These are phyloP conservation scores for Elaeis guineensis DNA, from an alignment of 176 grass and related monocot species.

Conservation along the genomic window DNA sequence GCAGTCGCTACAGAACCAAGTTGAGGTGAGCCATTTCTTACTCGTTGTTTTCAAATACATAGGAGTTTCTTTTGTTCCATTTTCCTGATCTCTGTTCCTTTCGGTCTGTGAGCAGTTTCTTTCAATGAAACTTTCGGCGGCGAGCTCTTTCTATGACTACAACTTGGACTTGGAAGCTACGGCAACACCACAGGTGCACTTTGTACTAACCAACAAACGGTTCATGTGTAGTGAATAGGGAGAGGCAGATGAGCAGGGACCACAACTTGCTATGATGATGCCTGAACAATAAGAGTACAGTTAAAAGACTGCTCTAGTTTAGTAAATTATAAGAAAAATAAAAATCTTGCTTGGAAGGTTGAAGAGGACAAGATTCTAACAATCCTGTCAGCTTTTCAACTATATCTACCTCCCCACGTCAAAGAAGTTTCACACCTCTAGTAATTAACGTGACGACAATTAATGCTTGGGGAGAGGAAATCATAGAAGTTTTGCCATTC, in stretches of 20 bases:
- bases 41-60: background rate
- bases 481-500: too few relatives aligned
- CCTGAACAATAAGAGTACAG: background rate
- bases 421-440: too few relatives aligned
- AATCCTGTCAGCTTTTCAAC: background rate
- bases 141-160: slow-evolving; percentile 15
- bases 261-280: background rate
- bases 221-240: slow-evolving; percentile 2
- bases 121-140: slow-evolving; percentile 22
- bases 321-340: background rate
- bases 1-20: slow-evolving; percentile 25
- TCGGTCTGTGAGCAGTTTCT: slow-evolving; percentile 11
- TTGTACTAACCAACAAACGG: background rate
- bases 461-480: too few relatives aligned
- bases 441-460: too few relatives aligned
- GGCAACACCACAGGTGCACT: slow-evolving; percentile 11
- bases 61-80: background rate
- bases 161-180: slow-evolving; percentile 1
- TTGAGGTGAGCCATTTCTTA: slow-evolving; percentile 7
- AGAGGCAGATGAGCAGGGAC: too few relatives aligned
- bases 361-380: slow-evolving; percentile 3
- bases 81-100: background rate
- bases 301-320: background rate
- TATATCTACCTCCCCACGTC: too few relatives aligned
- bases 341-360: background rate